Conservation (phyloP, 148 eudicot species). For the Camellia sinensis region DNA sequence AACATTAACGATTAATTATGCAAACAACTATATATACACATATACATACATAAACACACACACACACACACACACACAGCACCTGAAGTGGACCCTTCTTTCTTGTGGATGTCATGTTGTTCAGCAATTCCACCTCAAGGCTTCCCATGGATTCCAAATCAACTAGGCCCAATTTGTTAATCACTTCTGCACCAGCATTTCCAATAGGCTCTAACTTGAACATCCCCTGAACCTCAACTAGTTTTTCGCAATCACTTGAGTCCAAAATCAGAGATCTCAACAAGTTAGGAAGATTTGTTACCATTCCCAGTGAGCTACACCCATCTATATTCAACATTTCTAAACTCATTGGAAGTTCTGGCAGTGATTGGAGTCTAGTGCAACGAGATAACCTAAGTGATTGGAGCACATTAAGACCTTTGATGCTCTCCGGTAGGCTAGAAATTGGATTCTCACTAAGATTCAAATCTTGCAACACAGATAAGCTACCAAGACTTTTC, state of each 20-base stretch:
- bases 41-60: background rate
- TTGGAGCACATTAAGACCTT: background rate
- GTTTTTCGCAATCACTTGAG: background rate
- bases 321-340: background rate
- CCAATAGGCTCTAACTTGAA: conserved; percentile 10
- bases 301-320: background rate
- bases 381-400: background rate
- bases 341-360: background rate
- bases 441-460: conserved; percentile 1
- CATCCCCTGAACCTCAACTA: conserved; percentile 1
- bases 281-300: background rate
- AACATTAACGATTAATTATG: too few relatives aligned
- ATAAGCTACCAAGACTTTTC: background rate
- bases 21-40: background rate
- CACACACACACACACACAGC: background rate
- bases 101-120: too few relatives aligned
- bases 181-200: background rate
- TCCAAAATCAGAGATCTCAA: background rate
- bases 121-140: conserved; percentile 6
- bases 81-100: conserved; percentile 6
- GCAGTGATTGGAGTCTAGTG: background rate
- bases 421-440: conserved; percentile 3
- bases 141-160: background rate
- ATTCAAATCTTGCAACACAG: background rate
- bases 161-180: background rate